Evolutionary conservation across 139 green algal species (phyloP).

Genomic region (Chlorella sp.): DNA sequence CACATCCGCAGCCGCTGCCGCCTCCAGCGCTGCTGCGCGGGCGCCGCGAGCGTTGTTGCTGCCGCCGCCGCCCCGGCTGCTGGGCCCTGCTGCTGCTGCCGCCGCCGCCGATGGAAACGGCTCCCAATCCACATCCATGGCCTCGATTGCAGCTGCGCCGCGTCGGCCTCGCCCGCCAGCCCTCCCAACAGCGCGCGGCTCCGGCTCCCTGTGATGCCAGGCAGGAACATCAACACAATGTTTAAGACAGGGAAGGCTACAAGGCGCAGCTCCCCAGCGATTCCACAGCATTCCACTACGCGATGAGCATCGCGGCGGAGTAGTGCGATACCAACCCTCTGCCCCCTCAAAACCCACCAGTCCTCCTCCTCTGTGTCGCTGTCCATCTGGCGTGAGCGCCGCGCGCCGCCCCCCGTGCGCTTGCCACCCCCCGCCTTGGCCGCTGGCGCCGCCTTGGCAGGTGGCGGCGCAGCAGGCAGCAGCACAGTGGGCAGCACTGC

Average conservation of each 20-base stretch:
- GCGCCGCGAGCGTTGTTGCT: neutral
- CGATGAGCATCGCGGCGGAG: neutral
- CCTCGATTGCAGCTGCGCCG: neutral
- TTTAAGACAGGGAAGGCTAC: neutral
- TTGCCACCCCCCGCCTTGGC: constrained; percentile 6
- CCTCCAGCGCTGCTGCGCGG: neutral
- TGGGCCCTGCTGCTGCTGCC: neutral
- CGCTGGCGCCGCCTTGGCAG: neutral
- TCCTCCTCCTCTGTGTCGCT: neutral
- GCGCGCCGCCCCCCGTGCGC: constrained; percentile 11
- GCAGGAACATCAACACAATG: too few species aligned
- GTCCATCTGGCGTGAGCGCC: neutral
- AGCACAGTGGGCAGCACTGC: neutral
- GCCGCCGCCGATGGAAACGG: neutral
- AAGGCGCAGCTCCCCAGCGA: neutral
- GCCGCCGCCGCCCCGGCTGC: neutral
- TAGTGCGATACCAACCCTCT: neutral
- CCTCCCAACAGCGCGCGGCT: neutral
- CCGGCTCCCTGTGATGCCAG: constrained; percentile 1
- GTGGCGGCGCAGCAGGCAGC: too few species aligned
- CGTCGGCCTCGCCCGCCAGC: neutral
- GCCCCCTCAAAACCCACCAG: neutral
- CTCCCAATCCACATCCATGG: neutral
- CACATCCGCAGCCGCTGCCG: constrained; percentile 29
- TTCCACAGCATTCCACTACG: neutral